These are phyloP conservation scores for Trichomonascaceae sp. DNA, from an alignment of 1,139 yeast species.

Conservation along the genomic window DNA sequence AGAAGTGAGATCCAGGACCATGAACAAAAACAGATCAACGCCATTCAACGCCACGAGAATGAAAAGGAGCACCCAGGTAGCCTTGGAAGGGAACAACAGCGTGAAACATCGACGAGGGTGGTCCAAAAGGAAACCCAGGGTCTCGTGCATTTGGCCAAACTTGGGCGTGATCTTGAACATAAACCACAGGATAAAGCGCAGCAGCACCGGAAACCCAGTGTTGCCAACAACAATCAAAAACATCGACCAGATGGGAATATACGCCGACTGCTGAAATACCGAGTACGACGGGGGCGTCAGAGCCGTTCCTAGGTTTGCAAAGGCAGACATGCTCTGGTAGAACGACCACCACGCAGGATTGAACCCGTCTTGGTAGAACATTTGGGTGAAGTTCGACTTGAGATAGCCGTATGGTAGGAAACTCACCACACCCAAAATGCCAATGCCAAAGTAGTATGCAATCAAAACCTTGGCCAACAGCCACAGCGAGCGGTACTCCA, in stretches of 20 bases:
- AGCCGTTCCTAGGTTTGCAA: conserved; percentile 75
- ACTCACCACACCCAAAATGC: conserved; percentile 43
- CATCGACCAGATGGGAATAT: conserved; percentile 46
- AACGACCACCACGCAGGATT: conserved; percentile 87
- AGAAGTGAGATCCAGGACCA: conserved; percentile 59
- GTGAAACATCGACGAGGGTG: conserved; percentile 98
- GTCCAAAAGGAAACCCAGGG: conserved; percentile 73
- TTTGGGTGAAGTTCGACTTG: conserved; percentile 30
- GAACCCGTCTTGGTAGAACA: conserved; percentile 42
- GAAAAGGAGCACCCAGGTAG: conserved; percentile 88
- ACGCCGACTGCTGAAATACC: conserved; percentile 49
- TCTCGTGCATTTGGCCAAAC: conserved; percentile 38
- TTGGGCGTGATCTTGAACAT: conserved; percentile 56
- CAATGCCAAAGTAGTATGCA: conserved; percentile 63
- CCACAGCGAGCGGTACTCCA: conserved; percentile 83
- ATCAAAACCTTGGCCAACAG: conserved; percentile 55
- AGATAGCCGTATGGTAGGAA: conserved; percentile 55
- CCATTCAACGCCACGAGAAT: conserved; percentile 61
- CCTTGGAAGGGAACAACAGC: conserved; percentile 74
- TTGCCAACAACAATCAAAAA: conserved; percentile 80
- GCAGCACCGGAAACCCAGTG: conserved; percentile 78
- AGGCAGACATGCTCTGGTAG: conserved; percentile 64
- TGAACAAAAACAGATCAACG: conserved; percentile 66
- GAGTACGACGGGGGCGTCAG: conserved; percentile 68
- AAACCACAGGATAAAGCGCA: conserved; percentile 73